These are phyloP conservation scores for Pyrenula massariospora DNA, from an alignment of 495 filamentous ascomycete species.

Conservation along the genomic window DNA sequence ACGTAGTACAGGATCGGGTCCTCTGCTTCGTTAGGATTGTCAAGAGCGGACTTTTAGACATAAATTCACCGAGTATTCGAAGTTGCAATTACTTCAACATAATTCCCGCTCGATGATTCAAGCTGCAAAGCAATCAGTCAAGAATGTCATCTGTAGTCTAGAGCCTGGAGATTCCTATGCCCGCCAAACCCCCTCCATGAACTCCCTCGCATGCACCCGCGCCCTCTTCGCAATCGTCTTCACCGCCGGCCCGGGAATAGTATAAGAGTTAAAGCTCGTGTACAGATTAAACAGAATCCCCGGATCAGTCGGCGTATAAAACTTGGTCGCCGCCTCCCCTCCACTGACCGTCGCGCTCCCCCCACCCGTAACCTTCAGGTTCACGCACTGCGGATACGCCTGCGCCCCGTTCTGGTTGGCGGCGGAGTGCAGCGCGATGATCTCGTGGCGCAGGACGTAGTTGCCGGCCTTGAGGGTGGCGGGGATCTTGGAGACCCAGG, in stretches of 20 bases:
- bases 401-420: conserved; percentile 43
- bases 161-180: no score
- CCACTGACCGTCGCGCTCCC: conserved; percentile 33
- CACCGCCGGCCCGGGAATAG: conserved; percentile 34
- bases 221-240: background rate
- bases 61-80: no score
- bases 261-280: conserved; percentile 28
- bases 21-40: no score
- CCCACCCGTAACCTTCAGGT: conserved; percentile 47
- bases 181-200: background rate
- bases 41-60: no score
- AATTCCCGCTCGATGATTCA: no score
- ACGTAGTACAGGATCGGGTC: no score
- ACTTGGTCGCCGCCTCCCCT: conserved; percentile 40
- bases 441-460: conserved; percentile 66
- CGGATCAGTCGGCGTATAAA: conserved; percentile 40
- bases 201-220: background rate
- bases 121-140: no score
- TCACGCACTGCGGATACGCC: conserved; percentile 61
- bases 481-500: conserved; percentile 54
- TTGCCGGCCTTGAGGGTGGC: conserved; percentile 44
- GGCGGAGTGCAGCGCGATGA: conserved; percentile 55
- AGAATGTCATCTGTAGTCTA: no score
- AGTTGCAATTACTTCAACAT: no score
- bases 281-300: conserved; percentile 54